Base-by-base conservation (phyloP, 2,329 filamentous ascomycete genomes). In the Colletotrichum camelliae region DNA sequence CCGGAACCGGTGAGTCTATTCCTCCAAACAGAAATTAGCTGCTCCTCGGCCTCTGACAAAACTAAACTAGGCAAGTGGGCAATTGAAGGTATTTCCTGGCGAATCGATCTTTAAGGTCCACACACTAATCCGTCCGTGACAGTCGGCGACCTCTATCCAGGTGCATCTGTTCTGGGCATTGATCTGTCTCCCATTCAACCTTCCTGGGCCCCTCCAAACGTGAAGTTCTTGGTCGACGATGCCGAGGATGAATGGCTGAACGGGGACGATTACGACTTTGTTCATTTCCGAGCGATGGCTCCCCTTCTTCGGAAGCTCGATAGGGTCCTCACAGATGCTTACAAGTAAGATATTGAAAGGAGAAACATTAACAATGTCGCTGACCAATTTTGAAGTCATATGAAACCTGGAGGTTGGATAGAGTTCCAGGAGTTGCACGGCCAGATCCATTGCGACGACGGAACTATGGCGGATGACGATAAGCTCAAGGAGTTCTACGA, bases 221-320 rank as follows among this genome's bases (percentile, higher is more conserved):
- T 91, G n/a, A 86, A 86, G 10, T 93, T 93, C 83, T 85, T 92
- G 74, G 87, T 94, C 10, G 92, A 93, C 79, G 91, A 93, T 79
- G 88, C 89, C 68, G 90, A 93, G 78, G 86, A 89, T 66, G 86
- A 90, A 12, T 94, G 92, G 92, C 77, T 83, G 8, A 84, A 85
- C 39, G 90, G 89, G 68, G 82, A 85, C 8, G 84, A 88, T 71
- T 92, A 90, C 80, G 91, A 93, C 80, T 87, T 90, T 77, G 88
- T 93, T 4, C 87, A 87, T 85, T 89, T 87, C 79, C 87, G 83
- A 79, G 88, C 80, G 80, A 88, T 84, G 85, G 90, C 86, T 79
- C 85, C 77, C 31, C 86, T 88, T 43, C 86, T 94, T 55, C 83
- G 85, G n/a, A 86, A 93, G 78, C 80, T 91, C 21, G 81, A 84